These are phyloP conservation scores for Podila epigama DNA, from an alignment of 192 early-diverging fungal species.

Conservation along the genomic window DNA sequence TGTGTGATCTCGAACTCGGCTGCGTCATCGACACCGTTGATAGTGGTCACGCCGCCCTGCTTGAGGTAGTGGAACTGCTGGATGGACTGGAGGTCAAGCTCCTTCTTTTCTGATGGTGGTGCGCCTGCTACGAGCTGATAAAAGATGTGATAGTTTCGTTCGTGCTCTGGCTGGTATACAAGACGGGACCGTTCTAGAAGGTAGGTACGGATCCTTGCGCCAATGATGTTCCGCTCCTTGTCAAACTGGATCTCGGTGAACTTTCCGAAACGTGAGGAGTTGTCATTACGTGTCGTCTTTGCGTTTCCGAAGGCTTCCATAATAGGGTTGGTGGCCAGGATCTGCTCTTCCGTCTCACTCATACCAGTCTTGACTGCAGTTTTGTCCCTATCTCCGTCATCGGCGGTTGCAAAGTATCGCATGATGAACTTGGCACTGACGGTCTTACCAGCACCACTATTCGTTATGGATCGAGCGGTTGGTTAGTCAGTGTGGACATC, in stretches of 20 bases:
- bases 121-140: conserved; percentile 97
- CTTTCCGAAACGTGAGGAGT: conserved; percentile 98
- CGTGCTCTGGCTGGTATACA: conserved; percentile 90
- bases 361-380: conserved; percentile 58
- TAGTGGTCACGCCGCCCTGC: conserved; percentile 83
- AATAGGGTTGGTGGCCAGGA: conserved; percentile 96
- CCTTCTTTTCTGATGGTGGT: conserved; percentile 81
- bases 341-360: conserved; percentile 83
- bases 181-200: conserved; percentile 95
- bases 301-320: conserved; percentile 99
- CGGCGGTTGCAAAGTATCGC: conserved; percentile 92
- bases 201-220: conserved; percentile 96
- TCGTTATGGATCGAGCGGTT: too few species aligned
- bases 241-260: conserved; percentile 96
- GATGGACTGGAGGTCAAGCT: conserved; percentile 78
- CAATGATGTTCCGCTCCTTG: conserved; percentile 83
- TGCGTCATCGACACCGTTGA: conserved; percentile 90
- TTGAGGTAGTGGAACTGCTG: conserved; percentile 86
- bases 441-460: conserved; percentile 95
- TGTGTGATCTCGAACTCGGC: conserved; percentile 91
- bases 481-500: neutral
- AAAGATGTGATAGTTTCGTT: conserved; percentile 99
- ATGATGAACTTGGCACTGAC: conserved; percentile 97
- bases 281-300: conserved; percentile 99
- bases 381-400: conserved; percentile 67